A percentile compares a stretch with the other conserved stretches of the same genome.
phyloP scores from a whole-genome alignment of 2,329 filamentous ascomycete genomes.

The Paecilomyces fulvus region DNA sequence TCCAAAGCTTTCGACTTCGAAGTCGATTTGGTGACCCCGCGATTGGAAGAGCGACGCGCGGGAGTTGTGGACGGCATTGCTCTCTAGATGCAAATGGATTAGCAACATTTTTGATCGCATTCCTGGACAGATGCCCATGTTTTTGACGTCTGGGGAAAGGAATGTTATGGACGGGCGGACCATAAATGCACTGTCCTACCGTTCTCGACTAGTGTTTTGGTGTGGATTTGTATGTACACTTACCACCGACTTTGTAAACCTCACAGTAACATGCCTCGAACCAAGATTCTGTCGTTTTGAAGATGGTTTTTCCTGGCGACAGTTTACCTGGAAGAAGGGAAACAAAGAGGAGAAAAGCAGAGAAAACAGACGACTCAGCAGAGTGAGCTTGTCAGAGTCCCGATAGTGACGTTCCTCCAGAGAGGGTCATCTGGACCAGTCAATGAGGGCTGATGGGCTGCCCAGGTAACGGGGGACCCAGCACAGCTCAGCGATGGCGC shows the following conservation, averaged over 20 bases:
- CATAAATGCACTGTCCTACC: not conserved
- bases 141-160: conserved; percentile 1
- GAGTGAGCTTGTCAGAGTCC: not conserved
- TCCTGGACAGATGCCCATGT: conserved; percentile 4
- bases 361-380: not conserved
- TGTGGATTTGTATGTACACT: not conserved
- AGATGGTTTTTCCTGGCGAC: not conserved
- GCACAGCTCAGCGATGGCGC: not conserved
- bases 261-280: not conserved
- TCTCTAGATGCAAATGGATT: conserved; percentile 7
- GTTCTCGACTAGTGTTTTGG: not conserved
- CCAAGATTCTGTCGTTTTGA: not conserved
- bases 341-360: not conserved
- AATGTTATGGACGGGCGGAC: not conserved
- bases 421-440: not conserved
- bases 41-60: conserved; percentile 29
- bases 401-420: not conserved
- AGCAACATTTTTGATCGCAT: conserved; percentile 4
- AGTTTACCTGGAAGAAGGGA: not conserved
- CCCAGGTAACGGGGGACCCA: not conserved
- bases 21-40: conserved; percentile 47
- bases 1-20: conserved; percentile 47
- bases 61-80: conserved; percentile 35
- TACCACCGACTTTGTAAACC: not conserved
- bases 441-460: not conserved